Evolutionary conservation across 2,329 filamentous ascomycete genomes (phyloP).

Genomic region (Cladobotryum protrusum): DNA sequence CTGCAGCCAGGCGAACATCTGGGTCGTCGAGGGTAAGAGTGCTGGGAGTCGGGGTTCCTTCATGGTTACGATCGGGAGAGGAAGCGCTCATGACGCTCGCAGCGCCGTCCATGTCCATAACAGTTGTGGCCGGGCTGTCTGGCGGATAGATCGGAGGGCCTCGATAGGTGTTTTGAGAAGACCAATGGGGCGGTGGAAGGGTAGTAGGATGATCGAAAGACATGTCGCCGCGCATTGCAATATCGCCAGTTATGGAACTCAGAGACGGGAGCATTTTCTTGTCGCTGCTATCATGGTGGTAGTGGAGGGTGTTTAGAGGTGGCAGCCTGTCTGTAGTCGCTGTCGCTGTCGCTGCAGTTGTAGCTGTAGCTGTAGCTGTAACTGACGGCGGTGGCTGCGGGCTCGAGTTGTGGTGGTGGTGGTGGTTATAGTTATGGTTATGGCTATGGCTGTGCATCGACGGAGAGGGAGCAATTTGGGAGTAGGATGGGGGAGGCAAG

Average conservation of each 20-base stretch:
- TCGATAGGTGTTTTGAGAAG: conserved; percentile 42
- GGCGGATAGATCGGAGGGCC: conserved; percentile 26
- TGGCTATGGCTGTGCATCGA: conserved; percentile 7
- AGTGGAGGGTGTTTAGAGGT: conserved; percentile 22
- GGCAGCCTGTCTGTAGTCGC: conserved; percentile 12
- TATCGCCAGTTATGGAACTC: conserved; percentile 28
- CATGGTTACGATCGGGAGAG: conserved; percentile 25
- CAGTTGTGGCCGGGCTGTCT: conserved; percentile 41
- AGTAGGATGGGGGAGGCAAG: conserved; percentile 6
- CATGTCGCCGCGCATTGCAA: conserved; percentile 18
- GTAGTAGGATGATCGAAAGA: conserved; percentile 16
- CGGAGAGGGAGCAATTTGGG: conserved; percentile 6
- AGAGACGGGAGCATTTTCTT: conserved; percentile 30
- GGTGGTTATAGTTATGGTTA: conserved; percentile 3
- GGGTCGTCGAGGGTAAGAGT: conserved; percentile 56
- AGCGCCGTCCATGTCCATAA: conserved; percentile 44
- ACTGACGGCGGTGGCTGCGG: conserved; percentile 12
- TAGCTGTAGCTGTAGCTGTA: background rate
- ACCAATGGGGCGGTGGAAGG: conserved; percentile 34
- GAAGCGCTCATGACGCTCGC: conserved; percentile 36
- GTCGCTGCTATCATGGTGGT: conserved; percentile 21
- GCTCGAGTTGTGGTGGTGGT: conserved; percentile 3
- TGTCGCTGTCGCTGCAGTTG: background rate
- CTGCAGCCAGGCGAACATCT: conserved; percentile 63
- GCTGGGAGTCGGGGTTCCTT: conserved; percentile 37